Percentiles rank a stretch among this genome's conserved stretches.
These are phyloP conservation scores for Macaranga tanarius DNA, from an alignment of 441 rosid species.

Conservation along the genomic window DNA sequence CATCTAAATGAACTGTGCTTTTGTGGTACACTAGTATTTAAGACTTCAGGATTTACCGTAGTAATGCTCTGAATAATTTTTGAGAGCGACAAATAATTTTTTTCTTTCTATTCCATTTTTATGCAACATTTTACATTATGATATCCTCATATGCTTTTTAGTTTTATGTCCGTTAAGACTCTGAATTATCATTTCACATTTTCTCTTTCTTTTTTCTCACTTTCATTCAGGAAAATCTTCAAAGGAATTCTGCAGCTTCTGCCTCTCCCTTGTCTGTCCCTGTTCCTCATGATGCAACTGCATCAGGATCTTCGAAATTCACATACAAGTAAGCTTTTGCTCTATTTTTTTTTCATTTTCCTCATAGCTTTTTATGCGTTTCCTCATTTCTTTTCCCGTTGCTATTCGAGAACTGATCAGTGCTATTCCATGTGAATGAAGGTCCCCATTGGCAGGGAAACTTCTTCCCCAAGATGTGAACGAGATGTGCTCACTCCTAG, in stretches of 20 bases:
- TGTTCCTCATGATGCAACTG: conserved; percentile 35
- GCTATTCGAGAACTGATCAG: conserved; percentile 17
- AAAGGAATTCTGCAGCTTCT: conserved; percentile 27
- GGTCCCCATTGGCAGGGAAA: conserved; percentile 64
- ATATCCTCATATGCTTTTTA: not conserved
- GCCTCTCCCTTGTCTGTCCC: conserved; percentile 30
- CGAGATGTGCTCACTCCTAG: conserved; percentile 50
- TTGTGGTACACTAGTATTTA: not conserved
- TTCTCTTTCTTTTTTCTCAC: not conserved
- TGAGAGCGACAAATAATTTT: not conserved
- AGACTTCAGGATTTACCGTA: not conserved
- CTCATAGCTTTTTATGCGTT: not conserved
- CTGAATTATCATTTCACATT: not conserved
- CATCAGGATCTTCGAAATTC: conserved; percentile 40
- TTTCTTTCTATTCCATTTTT: not conserved
- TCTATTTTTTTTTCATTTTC: not conserved
- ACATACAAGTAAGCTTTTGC: conserved; percentile 49
- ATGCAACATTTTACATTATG: not conserved
- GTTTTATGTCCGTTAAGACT: not conserved
- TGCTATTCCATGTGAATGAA: conserved; percentile 29
- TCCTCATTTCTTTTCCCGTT: not conserved
- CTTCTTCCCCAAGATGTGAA: conserved; percentile 53
- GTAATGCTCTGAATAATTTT: not conserved
- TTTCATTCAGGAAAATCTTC: conserved; percentile 36
- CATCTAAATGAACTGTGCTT: not conserved